Percentiles rank a stretch among this genome's conserved stretches.
Evolutionary conservation across 2,329 filamentous ascomycete species (phyloP).

Genomic region (Curvularia sp.): DNA sequence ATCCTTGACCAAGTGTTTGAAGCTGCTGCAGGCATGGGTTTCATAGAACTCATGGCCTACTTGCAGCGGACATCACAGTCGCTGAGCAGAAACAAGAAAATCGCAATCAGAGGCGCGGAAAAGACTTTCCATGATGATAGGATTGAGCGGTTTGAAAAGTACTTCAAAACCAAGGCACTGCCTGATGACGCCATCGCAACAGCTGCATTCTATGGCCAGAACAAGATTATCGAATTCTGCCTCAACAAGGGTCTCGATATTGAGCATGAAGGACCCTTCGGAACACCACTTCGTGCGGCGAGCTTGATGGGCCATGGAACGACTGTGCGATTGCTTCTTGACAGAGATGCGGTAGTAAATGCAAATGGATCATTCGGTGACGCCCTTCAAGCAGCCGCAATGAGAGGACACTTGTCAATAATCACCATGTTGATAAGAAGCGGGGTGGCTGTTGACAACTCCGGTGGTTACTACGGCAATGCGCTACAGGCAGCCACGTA

Average conservation of each 20-base stretch:
- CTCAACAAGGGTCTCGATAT: background rate
- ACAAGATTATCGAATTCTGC: background rate
- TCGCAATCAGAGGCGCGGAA: background rate
- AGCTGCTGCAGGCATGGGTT: background rate
- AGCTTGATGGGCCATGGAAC: background rate
- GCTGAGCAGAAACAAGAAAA: background rate
- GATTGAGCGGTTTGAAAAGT: background rate
- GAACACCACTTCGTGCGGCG: background rate
- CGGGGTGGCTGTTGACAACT: background rate
- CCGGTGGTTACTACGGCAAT: background rate
- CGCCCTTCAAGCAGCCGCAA: background rate
- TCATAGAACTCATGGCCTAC: background rate
- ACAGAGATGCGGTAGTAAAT: background rate
- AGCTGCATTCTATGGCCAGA: background rate
- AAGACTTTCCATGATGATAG: background rate
- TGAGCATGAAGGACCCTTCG: background rate
- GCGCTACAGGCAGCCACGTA: background rate
- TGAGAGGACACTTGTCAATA: background rate
- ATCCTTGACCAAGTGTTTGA: background rate
- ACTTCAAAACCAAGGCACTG: background rate
- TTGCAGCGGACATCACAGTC: background rate
- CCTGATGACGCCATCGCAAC: background rate
- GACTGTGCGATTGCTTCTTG: background rate
- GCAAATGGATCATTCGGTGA: background rate
- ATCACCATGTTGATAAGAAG: background rate